Conservation (phyloP, 2,329 filamentous ascomycete genomes). For the Alternaria conjuncta region DNA sequence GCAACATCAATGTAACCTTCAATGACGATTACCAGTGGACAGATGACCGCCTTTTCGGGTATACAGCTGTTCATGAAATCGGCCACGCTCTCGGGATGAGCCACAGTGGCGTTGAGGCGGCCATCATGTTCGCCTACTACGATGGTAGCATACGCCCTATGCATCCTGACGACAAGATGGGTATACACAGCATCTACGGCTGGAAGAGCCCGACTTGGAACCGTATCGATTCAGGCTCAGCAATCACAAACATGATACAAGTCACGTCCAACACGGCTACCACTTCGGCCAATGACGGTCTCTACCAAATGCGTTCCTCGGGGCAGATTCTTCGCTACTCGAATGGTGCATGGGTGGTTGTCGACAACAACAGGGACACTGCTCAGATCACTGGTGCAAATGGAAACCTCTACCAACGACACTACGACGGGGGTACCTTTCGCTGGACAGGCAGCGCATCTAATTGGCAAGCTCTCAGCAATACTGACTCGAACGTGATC, state of each 20-base stretch:
- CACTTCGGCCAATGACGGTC: conserved; percentile 22
- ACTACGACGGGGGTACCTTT: conserved; percentile 34
- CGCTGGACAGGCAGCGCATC: conserved; percentile 24
- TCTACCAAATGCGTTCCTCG: conserved; percentile 36
- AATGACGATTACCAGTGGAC: conserved; percentile 39
- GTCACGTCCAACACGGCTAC: conserved; percentile 20
- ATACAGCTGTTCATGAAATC: conserved; percentile 37
- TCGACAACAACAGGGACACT: conserved; percentile 36
- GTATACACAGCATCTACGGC: conserved; percentile 36
- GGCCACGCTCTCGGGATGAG: conserved; percentile 37
- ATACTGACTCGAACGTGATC: conserved; percentile 27
- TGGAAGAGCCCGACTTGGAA: conserved; percentile 38
- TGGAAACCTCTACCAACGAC: conserved; percentile 35
- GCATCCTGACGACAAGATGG: conserved; percentile 37
- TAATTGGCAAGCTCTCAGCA: conserved; percentile 31
- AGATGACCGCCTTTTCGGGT: conserved; percentile 37
- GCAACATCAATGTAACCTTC: conserved; percentile 39
- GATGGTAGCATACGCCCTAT: conserved; percentile 28
- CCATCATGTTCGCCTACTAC: conserved; percentile 40
- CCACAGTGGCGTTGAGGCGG: conserved; percentile 36
- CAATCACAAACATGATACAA: conserved; percentile 23
- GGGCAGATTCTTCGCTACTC: conserved; percentile 33
- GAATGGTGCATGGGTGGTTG: conserved; percentile 23
- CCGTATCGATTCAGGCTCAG: conserved; percentile 27
- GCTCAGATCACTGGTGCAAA: conserved; percentile 34